Evolutionary conservation across 2,329 filamentous ascomycete species (phyloP), one percentile per base, ranked within the genome.

Genomic region (Penicillium sp.): DNA sequence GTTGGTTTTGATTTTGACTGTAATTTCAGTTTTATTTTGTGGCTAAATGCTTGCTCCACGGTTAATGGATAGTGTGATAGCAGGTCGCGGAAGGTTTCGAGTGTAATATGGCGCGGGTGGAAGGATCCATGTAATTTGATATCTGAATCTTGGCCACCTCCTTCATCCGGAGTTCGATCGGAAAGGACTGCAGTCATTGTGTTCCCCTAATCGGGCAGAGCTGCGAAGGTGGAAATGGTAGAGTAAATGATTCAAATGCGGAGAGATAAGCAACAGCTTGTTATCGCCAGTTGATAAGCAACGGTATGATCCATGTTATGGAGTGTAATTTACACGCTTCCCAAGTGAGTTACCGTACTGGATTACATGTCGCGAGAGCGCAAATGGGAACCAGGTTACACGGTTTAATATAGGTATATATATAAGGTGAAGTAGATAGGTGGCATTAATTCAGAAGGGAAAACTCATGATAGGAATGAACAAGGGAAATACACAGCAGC

Each of bases 11-110:
- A 11, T 4, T 67, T 67, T 10, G 56, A 23, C n/a, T 61, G 56
- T 2, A 58, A 35, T 41, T 64, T 69, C 0, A 45, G 39, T 8
- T 53, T 55, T 4, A 56, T 51, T 45, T 69, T 71, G 29, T 43
- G 53, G 7, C 61, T 65, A 40, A 65, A 58, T 13, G 65, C 62
- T 34, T 63, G 54, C 18, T 62, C 51, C 6, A 68, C 58, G 0
- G 70, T 72, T 1, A 43, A 41, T 0, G 63, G 60, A 51, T 72
- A 73, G 46, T 51, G 58, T 4, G 50, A 32, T 4, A 73, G 58
- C 1, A 73, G 63, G 11, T 47, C 45, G 11, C 32, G 48, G 57
- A 73, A 73, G 39, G 62, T 68, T 9, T 50, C 8, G 0, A 57
- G 57, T 2, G 63, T 62, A 34, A 73, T 72, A 13, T 58, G 48